These are phyloP conservation scores for Cordia subcordata DNA, from an alignment of 257 asterid species.

Conservation along the genomic window DNA sequence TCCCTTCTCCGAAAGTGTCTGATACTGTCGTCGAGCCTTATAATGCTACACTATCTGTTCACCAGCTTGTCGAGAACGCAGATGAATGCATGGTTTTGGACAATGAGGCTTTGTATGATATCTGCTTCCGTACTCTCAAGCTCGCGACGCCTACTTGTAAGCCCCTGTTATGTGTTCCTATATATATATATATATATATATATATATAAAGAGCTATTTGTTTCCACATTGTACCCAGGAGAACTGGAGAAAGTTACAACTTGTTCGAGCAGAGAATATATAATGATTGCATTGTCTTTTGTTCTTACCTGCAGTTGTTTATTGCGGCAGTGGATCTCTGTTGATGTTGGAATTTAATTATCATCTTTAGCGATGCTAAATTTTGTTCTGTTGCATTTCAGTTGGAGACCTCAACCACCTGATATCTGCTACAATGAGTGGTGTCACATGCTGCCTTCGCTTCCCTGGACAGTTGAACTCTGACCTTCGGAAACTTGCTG, in stretches of 20 bases:
- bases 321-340: too few relatives aligned
- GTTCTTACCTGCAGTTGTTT: too few relatives aligned
- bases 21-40: conserved; percentile 58
- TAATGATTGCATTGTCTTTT: too few relatives aligned
- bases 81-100: conserved; percentile 62
- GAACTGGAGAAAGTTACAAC: too few relatives aligned
- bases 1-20: conserved; percentile 54
- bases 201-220: too few relatives aligned
- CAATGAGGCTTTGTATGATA: conserved; percentile 52
- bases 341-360: too few relatives aligned
- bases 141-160: conserved; percentile 51
- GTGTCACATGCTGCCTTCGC: conserved; percentile 58
- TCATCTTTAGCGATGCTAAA: neutral
- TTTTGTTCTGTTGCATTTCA: conserved; percentile 17
- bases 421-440: conserved; percentile 59
- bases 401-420: conserved; percentile 68
- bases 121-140: conserved; percentile 61
- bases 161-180: conserved; percentile 2
- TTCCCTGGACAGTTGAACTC: conserved; percentile 61
- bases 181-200: too few relatives aligned
- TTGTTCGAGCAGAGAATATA: too few relatives aligned
- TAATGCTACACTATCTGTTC: conserved; percentile 52
- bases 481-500: conserved; percentile 51
- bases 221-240: too few relatives aligned
- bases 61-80: conserved; percentile 53